Percentiles rank a stretch among this genome's conserved stretches.
Evolutionary conservation across 768 basidiomycete species (phyloP).

Genomic region (Candolleomyces efflorescens): DNA sequence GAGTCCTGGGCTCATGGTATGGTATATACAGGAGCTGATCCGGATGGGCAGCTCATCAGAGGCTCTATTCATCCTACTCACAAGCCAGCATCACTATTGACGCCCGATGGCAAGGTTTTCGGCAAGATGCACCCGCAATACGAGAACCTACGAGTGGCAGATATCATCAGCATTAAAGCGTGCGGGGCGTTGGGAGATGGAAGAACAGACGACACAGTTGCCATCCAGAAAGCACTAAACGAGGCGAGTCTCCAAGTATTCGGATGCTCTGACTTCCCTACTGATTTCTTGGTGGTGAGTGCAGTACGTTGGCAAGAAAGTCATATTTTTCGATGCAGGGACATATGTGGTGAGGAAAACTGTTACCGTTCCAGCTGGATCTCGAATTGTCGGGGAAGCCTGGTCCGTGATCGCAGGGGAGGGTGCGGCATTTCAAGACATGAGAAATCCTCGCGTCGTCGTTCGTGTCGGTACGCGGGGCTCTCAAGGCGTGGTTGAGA

Average conservation of each 20-base stretch:
- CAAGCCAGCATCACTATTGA: slow-evolving; percentile 56
- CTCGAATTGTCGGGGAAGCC: slow-evolving; percentile 56
- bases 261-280: not conserved
- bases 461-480: slow-evolving; percentile 47
- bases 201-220: slow-evolving; percentile 68
- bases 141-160: slow-evolving; percentile 48
- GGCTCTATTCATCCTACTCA: slow-evolving; percentile 40
- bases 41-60: slow-evolving; percentile 43
- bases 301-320: slow-evolving; percentile 68
- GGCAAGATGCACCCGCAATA: slow-evolving; percentile 69
- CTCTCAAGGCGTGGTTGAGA: slow-evolving; percentile 51
- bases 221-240: slow-evolving; percentile 55
- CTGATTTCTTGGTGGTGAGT: not conserved
- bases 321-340: slow-evolving; percentile 79
- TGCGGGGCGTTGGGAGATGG: slow-evolving; percentile 76
- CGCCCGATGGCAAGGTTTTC: slow-evolving; percentile 56
- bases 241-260: slow-evolving; percentile 38
- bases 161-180: slow-evolving; percentile 69
- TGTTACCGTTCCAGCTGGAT: slow-evolving; percentile 52
- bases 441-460: slow-evolving; percentile 38
- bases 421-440: slow-evolving; percentile 39
- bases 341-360: slow-evolving; percentile 53
- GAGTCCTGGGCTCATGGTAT: slow-evolving; percentile 76
- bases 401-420: slow-evolving; percentile 55
- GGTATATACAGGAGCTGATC: slow-evolving; percentile 51